Conservation (phyloP, 2,329 filamentous ascomycete species). For the Mycosphaerella arachidis region DNA sequence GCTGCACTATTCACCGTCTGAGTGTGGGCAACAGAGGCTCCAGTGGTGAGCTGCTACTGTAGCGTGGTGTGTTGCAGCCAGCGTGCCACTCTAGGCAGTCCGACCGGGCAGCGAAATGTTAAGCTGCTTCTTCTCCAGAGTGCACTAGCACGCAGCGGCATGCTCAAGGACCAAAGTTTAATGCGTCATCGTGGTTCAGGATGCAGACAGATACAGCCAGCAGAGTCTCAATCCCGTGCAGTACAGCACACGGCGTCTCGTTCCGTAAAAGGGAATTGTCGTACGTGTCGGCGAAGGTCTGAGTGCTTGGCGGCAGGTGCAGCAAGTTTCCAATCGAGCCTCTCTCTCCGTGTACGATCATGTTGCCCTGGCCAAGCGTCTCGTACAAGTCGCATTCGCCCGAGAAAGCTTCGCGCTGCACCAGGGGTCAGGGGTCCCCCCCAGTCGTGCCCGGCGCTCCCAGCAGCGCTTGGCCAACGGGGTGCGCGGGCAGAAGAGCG, state of each 20-base stretch:
- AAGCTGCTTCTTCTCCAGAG: not conserved
- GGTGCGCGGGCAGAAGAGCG: not conserved
- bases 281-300: not conserved
- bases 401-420: not conserved
- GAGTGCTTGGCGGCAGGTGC: not conserved
- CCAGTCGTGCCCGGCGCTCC: not conserved
- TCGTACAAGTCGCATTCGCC: slow-evolving; percentile 6
- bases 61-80: not conserved
- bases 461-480: not conserved
- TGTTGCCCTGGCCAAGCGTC: not conserved
- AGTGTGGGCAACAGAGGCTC: not conserved
- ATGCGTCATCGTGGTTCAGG: slow-evolving; percentile 5
- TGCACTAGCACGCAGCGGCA: not conserved
- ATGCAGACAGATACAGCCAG: not conserved
- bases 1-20: not conserved
- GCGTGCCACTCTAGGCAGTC: too few relatives aligned
- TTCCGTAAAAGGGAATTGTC: not conserved
- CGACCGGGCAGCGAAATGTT: not conserved
- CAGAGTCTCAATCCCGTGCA: not conserved
- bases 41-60: not conserved
- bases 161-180: not conserved
- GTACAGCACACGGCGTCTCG: not conserved
- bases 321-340: slow-evolving; percentile 1
- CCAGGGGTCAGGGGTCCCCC: not conserved
- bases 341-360: not conserved